A percentile compares a stretch with the other conserved stretches of the same genome.
Conservation (phyloP, 2,329 filamentous ascomycete species). For the Penicillium sp. region DNA sequence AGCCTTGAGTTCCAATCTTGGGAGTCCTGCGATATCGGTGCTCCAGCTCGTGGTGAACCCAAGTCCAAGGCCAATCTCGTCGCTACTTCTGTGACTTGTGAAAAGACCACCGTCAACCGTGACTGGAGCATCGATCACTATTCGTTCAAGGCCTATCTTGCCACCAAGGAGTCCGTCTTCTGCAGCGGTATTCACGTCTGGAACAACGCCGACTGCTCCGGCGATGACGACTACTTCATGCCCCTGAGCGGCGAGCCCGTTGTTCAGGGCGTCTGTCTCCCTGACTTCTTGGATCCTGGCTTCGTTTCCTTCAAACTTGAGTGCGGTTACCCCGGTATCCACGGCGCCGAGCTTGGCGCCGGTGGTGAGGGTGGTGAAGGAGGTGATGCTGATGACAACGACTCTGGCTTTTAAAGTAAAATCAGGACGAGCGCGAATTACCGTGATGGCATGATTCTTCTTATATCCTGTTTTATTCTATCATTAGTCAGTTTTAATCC, state of each 20-base stretch:
- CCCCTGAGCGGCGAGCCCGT: constrained; percentile 16
- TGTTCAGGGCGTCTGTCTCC: constrained; percentile 16
- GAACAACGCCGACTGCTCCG: constrained; percentile 23
- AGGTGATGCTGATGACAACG: background rate
- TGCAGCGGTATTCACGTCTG: constrained; percentile 21
- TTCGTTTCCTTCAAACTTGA: constrained; percentile 21
- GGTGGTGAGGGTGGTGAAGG: background rate
- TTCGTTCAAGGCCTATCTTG: constrained; percentile 17
- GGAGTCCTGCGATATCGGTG: constrained; percentile 20
- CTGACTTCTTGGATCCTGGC: constrained; percentile 18
- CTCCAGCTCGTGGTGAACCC: constrained; percentile 12
- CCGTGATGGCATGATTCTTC: constrained; percentile 3
- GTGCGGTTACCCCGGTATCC: constrained; percentile 6
- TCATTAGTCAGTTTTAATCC: constrained; percentile 15
- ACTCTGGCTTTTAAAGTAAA: background rate
- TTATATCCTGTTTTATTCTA: constrained; percentile 8
- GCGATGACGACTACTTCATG: constrained; percentile 14
- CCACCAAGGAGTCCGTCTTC: constrained; percentile 19
- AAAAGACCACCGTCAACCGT: constrained; percentile 19
- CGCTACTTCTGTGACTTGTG: constrained; percentile 19
- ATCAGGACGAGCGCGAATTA: background rate
- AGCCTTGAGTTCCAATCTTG: constrained; percentile 22
- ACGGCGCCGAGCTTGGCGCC: background rate
- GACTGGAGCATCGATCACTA: constrained; percentile 24
- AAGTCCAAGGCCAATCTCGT: constrained; percentile 12